These are phyloP conservation scores for Suillus spraguei DNA, from an alignment of 768 basidiomycete species.

Conservation along the genomic window DNA sequence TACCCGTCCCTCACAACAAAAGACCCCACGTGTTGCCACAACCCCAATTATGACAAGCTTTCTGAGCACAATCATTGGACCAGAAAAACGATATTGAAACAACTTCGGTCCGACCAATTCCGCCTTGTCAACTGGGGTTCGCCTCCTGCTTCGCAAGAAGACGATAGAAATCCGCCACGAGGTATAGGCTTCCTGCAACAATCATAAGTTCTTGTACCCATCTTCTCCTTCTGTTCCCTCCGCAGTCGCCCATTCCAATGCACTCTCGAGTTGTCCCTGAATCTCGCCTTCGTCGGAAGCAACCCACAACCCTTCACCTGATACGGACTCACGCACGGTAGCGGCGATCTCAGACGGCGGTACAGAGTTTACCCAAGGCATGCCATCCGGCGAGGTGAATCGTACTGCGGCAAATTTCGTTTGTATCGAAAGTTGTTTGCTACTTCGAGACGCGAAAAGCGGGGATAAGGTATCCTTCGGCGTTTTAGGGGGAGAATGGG, in stretches of 20 bases:
- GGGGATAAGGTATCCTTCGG: constrained; percentile 71
- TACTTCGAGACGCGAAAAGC: constrained; percentile 51
- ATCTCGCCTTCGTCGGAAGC: constrained; percentile 35
- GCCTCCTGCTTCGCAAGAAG: constrained; percentile 25
- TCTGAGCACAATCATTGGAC: neutral
- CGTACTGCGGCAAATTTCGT: constrained; percentile 53
- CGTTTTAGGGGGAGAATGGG: constrained; percentile 85
- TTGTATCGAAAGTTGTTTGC: constrained; percentile 29
- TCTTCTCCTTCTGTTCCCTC: constrained; percentile 11
- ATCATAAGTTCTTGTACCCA: constrained; percentile 54
- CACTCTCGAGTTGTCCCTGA: constrained; percentile 44
- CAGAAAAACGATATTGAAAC: neutral
- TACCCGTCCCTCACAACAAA: neutral
- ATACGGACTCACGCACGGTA: constrained; percentile 45
- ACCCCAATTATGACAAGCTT: neutral
- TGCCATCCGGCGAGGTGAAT: constrained; percentile 82
- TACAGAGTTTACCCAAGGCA: constrained; percentile 91
- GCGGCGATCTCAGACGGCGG: constrained; percentile 50
- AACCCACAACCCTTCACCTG: constrained; percentile 50
- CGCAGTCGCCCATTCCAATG: constrained; percentile 46
- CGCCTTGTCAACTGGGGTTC: neutral
- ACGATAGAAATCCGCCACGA: constrained; percentile 92
- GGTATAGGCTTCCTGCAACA: constrained; percentile 90
- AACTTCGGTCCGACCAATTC: neutral
- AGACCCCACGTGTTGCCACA: neutral